phyloP scores from a whole-genome alignment of 2,329 filamentous ascomycete species.

The Phialophora verrucosa region DNA sequence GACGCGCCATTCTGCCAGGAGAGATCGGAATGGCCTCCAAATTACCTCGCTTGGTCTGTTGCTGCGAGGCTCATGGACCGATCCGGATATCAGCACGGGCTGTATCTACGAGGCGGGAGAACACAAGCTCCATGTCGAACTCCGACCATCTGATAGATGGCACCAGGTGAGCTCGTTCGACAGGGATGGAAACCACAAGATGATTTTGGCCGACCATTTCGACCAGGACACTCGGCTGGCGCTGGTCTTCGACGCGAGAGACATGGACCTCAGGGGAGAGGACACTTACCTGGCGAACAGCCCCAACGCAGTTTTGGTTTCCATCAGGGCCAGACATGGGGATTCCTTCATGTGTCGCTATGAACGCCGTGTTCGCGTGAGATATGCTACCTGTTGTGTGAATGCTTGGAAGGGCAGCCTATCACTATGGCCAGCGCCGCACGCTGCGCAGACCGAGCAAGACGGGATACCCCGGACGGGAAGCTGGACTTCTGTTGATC shows the following conservation, averaged over 20 bases:
- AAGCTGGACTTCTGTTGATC: not conserved
- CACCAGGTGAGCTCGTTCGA: not conserved
- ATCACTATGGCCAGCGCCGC: too few species aligned
- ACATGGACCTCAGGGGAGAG: not conserved
- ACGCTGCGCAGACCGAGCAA: too few species aligned
- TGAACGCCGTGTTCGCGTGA: not conserved
- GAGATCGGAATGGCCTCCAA: not conserved
- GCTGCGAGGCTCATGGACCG: not conserved
- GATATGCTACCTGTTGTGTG: constrained; percentile 1
- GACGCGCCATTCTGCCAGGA: not conserved
- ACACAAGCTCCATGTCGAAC: not conserved
- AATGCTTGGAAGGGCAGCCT: too few species aligned
- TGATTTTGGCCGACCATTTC: not conserved
- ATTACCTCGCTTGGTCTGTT: not conserved
- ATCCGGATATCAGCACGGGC: not conserved
- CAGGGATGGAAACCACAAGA: not conserved
- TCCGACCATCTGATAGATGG: not conserved
- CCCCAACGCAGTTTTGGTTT: not conserved
- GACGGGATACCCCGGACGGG: too few species aligned
- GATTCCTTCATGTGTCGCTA: not conserved
- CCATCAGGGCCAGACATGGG: not conserved
- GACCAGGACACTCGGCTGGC: not conserved
- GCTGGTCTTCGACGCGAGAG: not conserved
- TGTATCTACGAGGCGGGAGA: not conserved
- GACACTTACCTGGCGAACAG: not conserved